Evolutionary conservation across 2,329 filamentous ascomycete species (phyloP).

Genomic region (Xylariales sp.): DNA sequence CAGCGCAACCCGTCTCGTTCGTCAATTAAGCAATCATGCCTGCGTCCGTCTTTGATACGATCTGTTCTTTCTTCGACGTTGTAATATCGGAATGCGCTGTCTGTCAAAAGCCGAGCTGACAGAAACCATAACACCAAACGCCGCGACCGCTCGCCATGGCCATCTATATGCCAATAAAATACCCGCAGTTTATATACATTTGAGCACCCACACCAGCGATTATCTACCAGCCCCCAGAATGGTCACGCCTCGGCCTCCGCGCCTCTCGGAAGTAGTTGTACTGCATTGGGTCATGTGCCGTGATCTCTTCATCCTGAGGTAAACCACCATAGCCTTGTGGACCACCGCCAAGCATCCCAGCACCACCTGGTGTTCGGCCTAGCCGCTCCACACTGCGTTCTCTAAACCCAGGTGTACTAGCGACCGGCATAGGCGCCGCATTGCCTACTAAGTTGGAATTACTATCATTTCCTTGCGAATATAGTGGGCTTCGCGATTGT

Average conservation of each 20-base stretch:
- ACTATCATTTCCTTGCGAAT: conserved; percentile 64
- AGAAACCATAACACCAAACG: conserved; percentile 36
- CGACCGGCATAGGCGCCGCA: conserved; percentile 64
- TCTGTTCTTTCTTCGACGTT: conserved; percentile 20
- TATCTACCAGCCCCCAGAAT: conserved; percentile 38
- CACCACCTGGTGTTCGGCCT: conserved; percentile 45
- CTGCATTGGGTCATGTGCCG: conserved; percentile 58
- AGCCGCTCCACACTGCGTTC: conserved; percentile 51
- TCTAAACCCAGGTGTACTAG: conserved; percentile 49
- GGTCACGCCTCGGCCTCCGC: conserved; percentile 36
- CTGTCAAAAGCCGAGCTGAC: conserved; percentile 28
- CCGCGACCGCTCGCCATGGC: conserved; percentile 16
- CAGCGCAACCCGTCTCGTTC: conserved; percentile 34
- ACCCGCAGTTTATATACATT: conserved; percentile 32
- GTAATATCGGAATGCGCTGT: conserved; percentile 22
- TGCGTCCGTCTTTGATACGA: conserved; percentile 35
- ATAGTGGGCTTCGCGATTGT: conserved; percentile 61
- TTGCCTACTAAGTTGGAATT: conserved; percentile 63
- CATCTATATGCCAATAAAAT: conserved; percentile 24
- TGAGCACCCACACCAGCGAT: not conserved
- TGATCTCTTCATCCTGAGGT: conserved; percentile 63
- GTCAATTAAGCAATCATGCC: conserved; percentile 26
- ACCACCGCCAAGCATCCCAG: conserved; percentile 67
- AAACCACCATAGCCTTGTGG: conserved; percentile 70
- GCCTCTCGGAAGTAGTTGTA: conserved; percentile 68